Percentiles rank a stretch among this genome's conserved stretches.
Conservation (phyloP, 495 filamentous ascomycete species). For the Neurospora hispaniola region DNA sequence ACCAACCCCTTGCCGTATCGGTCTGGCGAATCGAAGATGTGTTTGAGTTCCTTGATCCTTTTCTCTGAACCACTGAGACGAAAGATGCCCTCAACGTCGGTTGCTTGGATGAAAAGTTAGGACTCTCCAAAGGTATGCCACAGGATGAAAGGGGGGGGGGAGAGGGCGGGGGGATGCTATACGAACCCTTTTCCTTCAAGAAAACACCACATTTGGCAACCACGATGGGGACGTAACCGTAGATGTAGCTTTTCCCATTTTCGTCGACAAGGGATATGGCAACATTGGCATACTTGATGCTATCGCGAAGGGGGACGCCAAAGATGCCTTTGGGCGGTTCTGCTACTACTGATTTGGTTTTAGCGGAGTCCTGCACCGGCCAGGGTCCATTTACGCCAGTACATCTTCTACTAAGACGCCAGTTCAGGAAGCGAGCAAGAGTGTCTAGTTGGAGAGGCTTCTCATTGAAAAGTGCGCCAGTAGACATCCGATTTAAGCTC, state of each 20-base stretch:
- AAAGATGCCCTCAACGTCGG: conserved; percentile 94
- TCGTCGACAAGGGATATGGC: conserved; percentile 92
- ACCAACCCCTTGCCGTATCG: conserved; percentile 93
- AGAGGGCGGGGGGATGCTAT: neutral
- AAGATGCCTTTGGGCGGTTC: conserved; percentile 56
- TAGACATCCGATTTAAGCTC: conserved; percentile 13
- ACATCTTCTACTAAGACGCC: conserved; percentile 6
- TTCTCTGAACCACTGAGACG: conserved; percentile 94
- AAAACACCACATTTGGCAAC: conserved; percentile 98
- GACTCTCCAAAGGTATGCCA: conserved; percentile 13
- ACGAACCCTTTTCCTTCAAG: conserved; percentile 92
- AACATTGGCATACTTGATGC: conserved; percentile 97
- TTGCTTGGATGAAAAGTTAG: conserved; percentile 46
- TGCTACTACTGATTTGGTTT: conserved; percentile 20
- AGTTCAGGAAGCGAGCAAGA: conserved; percentile 12
- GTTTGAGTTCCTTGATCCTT: conserved; percentile 91
- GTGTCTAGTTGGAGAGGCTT: conserved; percentile 9
- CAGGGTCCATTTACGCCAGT: conserved; percentile 3
- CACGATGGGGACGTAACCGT: conserved; percentile 97
- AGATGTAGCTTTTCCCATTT: conserved; percentile 88
- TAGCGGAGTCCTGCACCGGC: conserved; percentile 1
- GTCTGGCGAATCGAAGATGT: conserved; percentile 87
- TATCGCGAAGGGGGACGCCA: conserved; percentile 84
- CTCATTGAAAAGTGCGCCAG: conserved; percentile 1
- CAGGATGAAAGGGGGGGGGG: neutral